Base-by-base conservation (phyloP, 2,329 filamentous ascomycete genomes). In the Microdochium paspali region DNA sequence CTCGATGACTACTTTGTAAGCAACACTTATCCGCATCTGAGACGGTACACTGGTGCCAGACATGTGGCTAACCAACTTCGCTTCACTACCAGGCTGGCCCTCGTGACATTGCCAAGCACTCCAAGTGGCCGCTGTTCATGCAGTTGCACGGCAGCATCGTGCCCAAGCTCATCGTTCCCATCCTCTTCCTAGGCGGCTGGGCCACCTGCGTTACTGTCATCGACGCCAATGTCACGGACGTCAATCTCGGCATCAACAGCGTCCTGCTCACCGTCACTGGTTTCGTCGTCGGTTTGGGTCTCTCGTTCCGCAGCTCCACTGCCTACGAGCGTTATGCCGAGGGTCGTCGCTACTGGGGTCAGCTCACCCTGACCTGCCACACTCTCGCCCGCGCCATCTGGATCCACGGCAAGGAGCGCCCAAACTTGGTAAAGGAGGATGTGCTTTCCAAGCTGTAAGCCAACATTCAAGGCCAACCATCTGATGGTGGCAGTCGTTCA, bases 191-290 rank as follows among this genome's bases (percentile, higher is more conserved):
- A 12, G 79, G 73, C 3, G 60, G 58, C 13, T 90, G 86, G 86
- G 72, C 85, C 0, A 82, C 80, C 1, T 59, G 76, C 21, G 80
- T 90, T 54, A 87, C 83, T 23, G 69, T 63, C 39, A 67, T 84
- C 51, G 73, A 68, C 10, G 57, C 68, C 50, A 68, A 67, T 30
- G 66, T 77, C 10, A 63, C 72, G 46, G 44, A 51, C 9, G 57
- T 61, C 10, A 52, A 52, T 20, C 50, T 83, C 18, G 75, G 73
- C 43, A 80, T 90, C 52, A 74, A 76, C 59, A 80, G 73, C n/a
- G 74, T 88, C 40, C 72, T 91, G n/a, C 73, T 91, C 42, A 90
- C 86, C 0, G 81, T 91, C n/a, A 79, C 87, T 24, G 87, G 87
- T 82, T 90, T 91, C 66, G 84, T 90, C 49, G 85, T 91, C 58